These are phyloP conservation scores for Coleophoma crateriformis DNA, from an alignment of 2,329 filamentous ascomycete genomes.

Conservation along the genomic window DNA sequence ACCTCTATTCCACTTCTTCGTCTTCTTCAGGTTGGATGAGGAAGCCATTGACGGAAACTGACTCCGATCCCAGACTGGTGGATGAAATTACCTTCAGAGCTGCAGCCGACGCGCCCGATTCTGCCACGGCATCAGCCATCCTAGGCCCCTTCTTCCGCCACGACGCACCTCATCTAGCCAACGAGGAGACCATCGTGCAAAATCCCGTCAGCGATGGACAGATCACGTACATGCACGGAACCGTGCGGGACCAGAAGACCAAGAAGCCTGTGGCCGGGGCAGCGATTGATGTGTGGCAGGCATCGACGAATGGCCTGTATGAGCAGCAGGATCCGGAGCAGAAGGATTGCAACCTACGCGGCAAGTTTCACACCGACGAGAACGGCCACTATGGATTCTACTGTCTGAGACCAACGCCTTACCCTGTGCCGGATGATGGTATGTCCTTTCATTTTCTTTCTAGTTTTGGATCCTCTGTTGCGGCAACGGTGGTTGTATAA, in stretches of 20 bases:
- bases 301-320: conserved; percentile 49
- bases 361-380: conserved; percentile 52
- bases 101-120: conserved; percentile 43
- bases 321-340: conserved; percentile 57
- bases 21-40: neutral
- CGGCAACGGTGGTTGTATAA: too few relatives aligned
- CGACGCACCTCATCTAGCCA: conserved; percentile 63
- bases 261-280: conserved; percentile 48
- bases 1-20: neutral
- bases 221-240: conserved; percentile 53
- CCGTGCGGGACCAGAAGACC: conserved; percentile 44
- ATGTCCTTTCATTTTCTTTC: neutral
- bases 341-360: conserved; percentile 53
- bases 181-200: conserved; percentile 61
- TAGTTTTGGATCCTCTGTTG: too few relatives aligned
- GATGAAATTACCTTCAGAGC: conserved; percentile 73
- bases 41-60: neutral
- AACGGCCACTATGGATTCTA: conserved; percentile 50
- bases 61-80: conserved; percentile 43
- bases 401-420: conserved; percentile 39
- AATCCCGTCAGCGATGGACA: conserved; percentile 41
- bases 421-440: conserved; percentile 20
- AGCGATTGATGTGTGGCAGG: conserved; percentile 61
- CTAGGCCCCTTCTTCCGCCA: conserved; percentile 81
- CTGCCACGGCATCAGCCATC: conserved; percentile 59